These are phyloP conservation scores for Staphylotrichum tortipilum DNA, from an alignment of 495 filamentous ascomycete species.

Conservation along the genomic window DNA sequence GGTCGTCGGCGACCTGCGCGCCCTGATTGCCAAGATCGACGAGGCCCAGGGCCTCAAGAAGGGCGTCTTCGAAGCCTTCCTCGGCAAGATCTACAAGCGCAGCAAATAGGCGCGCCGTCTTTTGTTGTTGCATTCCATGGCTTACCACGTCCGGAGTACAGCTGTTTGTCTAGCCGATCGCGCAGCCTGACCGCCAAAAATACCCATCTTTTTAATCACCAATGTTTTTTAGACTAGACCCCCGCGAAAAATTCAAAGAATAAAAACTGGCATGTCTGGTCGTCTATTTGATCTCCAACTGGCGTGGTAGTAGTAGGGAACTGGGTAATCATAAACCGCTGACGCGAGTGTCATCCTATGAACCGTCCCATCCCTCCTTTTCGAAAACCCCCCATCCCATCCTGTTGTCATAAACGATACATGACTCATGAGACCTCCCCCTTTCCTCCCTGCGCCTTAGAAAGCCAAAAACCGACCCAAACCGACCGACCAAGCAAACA, in stretches of 20 bases:
- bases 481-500: no score
- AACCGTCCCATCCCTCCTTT: background rate
- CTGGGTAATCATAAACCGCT: background rate
- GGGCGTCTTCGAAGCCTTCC: slow-evolving; percentile 80
- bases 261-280: background rate
- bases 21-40: slow-evolving; percentile 69
- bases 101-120: slow-evolving; percentile 73
- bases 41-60: slow-evolving; percentile 81
- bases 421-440: no score
- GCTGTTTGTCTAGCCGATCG: no score
- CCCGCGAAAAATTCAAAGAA: no score
- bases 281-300: background rate
- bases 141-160: no score
- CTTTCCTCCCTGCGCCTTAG: no score
- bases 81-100: slow-evolving; percentile 94
- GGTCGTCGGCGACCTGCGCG: slow-evolving; percentile 61
- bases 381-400: background rate
- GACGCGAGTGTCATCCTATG: background rate
- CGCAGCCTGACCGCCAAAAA: no score
- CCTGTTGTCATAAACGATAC: background rate
- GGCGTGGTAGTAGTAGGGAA: no score
- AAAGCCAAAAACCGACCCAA: no score
- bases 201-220: background rate
- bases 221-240: background rate
- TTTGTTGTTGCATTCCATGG: background rate